Base-by-base conservation (phyloP, 176 grass and related monocot genomes). In the Aegilops tauschii region DNA sequence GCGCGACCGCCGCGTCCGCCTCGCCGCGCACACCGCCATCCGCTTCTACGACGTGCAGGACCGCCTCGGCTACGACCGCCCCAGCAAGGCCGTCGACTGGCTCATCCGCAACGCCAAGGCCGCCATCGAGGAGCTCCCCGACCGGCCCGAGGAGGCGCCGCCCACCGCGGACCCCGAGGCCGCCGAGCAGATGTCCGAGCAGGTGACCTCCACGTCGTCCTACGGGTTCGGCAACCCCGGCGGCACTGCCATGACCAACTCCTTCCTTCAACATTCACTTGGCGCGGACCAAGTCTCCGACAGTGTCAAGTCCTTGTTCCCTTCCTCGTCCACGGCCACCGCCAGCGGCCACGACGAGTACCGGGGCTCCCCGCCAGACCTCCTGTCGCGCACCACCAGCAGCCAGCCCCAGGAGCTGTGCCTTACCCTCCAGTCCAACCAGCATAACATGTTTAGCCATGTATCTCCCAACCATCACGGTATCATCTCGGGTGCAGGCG, bases 71-170 rank as follows among this genome's bases (percentile, higher is more conserved):
- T 98, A 94, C 61, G 96, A 98, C 91, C 96, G 96, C 23, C 96
- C 96, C 77, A 98, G 96, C 90, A 98, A 98, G 85, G 96, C 96
- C 70, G 96, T 95, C 73, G 96, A 98, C 81, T 98, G 96, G 96
- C 93, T 98, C 87, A 98, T 98, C 76, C 87, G 89, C 61, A 95
- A 98, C 85, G 96, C 96, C 23, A 94, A 91, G 85, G 75, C 84
- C 56, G 90, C 93, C 69, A 98, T 98, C 80, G 93, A 95, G 56
- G 86, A 98, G 50, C 92, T 98, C 12, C 88, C 96, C 5, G 86
- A 95, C 86, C 63, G 91, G 18, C 69, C 86, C 17, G 84, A 94
- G 78, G 82, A 94, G 74, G 82, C 2, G 18, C 88, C 89, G 3
- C 40, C 88, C 65, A 13, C 87, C n/a, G 29, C 83, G 18, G 81